Conservation (phyloP, 2,329 filamentous ascomycete genomes). For the Ceratocystis colombiana region DNA sequence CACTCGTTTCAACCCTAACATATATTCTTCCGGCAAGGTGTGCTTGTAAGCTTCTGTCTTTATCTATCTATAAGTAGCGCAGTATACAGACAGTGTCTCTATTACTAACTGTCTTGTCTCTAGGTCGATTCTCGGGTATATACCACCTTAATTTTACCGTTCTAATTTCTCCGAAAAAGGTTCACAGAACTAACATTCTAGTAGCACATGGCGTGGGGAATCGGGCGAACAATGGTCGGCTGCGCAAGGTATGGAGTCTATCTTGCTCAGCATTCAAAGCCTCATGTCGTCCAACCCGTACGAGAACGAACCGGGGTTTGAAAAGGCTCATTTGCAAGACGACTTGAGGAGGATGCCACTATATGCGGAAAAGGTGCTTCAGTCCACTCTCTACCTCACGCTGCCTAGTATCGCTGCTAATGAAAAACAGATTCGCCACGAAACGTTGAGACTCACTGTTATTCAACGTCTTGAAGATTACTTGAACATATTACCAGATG, state of each 20-base stretch:
- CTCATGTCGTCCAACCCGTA: constrained; percentile 90
- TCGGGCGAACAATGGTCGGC: constrained; percentile 92
- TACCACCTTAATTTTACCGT: not conserved
- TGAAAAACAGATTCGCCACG: constrained; percentile 65
- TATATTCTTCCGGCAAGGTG: constrained; percentile 83
- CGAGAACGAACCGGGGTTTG: constrained; percentile 91
- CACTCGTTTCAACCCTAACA: constrained; percentile 92
- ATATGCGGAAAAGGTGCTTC: constrained; percentile 65
- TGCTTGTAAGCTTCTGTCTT: constrained; percentile 57
- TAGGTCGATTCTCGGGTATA: constrained; percentile 77
- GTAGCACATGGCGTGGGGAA: constrained; percentile 88
- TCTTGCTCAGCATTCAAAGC: constrained; percentile 90
- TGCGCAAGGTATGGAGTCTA: constrained; percentile 87
- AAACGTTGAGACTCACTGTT: constrained; percentile 75
- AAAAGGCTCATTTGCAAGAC: constrained; percentile 55
- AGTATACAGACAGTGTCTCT: not conserved
- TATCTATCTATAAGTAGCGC: too few species aligned
- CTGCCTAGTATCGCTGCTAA: constrained; percentile 22
- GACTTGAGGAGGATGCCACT: constrained; percentile 65
- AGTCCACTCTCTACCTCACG: too few species aligned
- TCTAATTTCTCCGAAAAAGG: not conserved
- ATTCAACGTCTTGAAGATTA: constrained; percentile 76
- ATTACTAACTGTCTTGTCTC: constrained; percentile 26
- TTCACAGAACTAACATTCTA: constrained; percentile 27
- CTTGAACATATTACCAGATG: constrained; percentile 52